These are phyloP conservation scores for Cercophora samala DNA, from an alignment of 495 filamentous ascomycete genomes.

Conservation along the genomic window DNA sequence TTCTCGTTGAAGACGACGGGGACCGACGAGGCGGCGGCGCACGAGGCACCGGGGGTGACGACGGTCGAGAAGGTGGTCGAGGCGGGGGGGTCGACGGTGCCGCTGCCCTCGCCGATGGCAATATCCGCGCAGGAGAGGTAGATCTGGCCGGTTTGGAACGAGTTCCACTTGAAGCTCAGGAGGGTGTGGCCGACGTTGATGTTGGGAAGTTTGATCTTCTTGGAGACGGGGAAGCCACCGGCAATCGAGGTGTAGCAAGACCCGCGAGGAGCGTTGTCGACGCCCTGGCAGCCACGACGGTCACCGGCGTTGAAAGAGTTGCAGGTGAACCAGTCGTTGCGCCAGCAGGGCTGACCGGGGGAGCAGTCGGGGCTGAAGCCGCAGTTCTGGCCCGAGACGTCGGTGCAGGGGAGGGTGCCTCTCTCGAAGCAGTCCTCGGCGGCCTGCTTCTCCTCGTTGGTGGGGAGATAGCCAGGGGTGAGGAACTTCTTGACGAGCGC, in stretches of 20 bases:
- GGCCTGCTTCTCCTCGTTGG: conserved; percentile 52
- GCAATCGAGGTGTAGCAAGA: conserved; percentile 52
- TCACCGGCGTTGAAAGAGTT: conserved; percentile 40
- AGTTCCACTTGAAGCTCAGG: conserved; percentile 56
- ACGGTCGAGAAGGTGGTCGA: conserved; percentile 43
- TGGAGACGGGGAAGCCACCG: conserved; percentile 54
- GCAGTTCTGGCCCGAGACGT: conserved; percentile 52
- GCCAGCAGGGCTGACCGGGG: conserved; percentile 44
- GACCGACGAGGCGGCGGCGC: conserved; percentile 47
- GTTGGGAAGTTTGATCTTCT: conserved; percentile 51
- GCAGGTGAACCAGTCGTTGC: conserved; percentile 60
- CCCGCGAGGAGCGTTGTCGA: conserved; percentile 45
- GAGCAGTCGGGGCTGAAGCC: conserved; percentile 52
- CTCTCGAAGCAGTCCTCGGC: conserved; percentile 54
- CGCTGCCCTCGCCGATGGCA: conserved; percentile 34
- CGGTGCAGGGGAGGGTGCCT: conserved; percentile 49
- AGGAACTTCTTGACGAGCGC: conserved; percentile 51
- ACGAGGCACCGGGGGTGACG: conserved; percentile 36
- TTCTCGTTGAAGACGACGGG: conserved; percentile 57
- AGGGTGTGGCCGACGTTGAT: conserved; percentile 49
- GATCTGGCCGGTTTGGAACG: conserved; percentile 54
- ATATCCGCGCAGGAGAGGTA: conserved; percentile 57
- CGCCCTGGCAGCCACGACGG: conserved; percentile 46
- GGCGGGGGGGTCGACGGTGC: conserved; percentile 43
- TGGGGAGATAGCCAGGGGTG: conserved; percentile 49